A percentile compares a stretch with the other conserved stretches of the same genome.
phyloP scores from a whole-genome alignment of 805 yeast genomes.

The Cyberlindnera galapagoensis region DNA sequence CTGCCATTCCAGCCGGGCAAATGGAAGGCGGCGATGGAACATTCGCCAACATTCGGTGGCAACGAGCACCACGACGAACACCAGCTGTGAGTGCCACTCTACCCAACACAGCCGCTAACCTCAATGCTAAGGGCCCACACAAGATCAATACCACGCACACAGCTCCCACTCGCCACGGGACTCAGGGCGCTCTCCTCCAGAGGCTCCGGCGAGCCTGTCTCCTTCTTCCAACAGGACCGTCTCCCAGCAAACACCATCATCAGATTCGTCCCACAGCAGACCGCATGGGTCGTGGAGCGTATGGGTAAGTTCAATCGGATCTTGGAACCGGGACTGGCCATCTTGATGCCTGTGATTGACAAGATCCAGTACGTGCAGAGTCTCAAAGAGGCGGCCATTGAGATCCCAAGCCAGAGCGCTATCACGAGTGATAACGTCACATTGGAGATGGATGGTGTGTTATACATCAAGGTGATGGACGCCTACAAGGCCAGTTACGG shows the following conservation, averaged over 20 bases:
- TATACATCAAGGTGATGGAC: conserved; percentile 70
- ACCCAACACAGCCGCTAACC: too few species aligned
- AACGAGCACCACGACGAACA: too few species aligned
- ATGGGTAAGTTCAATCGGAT: conserved; percentile 77
- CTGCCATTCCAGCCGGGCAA: too few species aligned
- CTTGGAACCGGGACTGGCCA: conserved; percentile 71
- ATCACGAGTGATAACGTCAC: conserved; percentile 84
- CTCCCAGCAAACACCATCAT: conserved; percentile 72
- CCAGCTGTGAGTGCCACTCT: conserved; percentile 7
- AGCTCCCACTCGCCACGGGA: too few species aligned
- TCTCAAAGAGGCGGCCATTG: conserved; percentile 77
- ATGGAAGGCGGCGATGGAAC: too few species aligned
- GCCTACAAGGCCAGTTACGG: conserved; percentile 85
- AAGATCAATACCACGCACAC: background rate
- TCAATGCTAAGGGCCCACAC: background rate
- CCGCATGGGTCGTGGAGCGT: conserved; percentile 86
- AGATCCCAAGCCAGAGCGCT: conserved; percentile 78
- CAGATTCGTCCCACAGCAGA: conserved; percentile 83
- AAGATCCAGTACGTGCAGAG: conserved; percentile 77
- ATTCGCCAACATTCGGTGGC: too few species aligned
- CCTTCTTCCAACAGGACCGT: conserved; percentile 53
- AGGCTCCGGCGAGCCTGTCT: conserved; percentile 26
- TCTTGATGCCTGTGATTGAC: conserved; percentile 67
- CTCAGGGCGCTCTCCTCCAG: too few species aligned
- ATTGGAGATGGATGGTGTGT: conserved; percentile 76